Conservation (phyloP, 805 yeast species). For the Kuraishia hungarica region DNA sequence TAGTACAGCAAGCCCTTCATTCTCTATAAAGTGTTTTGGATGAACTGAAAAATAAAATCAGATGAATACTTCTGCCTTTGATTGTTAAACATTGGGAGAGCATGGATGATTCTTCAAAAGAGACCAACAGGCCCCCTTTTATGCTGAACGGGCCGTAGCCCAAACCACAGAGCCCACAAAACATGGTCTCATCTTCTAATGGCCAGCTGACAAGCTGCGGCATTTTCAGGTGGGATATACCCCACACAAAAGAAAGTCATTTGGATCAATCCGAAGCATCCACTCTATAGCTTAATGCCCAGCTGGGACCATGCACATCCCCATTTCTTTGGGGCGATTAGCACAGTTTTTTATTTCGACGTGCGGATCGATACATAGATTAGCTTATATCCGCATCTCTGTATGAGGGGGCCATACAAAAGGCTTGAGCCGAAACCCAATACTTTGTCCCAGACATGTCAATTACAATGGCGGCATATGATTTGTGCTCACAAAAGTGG, state of each 20-base stretch:
- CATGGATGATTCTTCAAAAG: background rate
- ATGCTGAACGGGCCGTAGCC: background rate
- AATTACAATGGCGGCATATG: background rate
- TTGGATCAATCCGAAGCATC: background rate
- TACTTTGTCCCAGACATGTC: background rate
- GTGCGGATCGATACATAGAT: background rate
- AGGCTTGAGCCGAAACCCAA: background rate
- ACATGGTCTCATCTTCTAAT: background rate
- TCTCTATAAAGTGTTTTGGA: background rate
- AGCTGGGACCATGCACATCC: background rate
- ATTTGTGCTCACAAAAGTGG: background rate
- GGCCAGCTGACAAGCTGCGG: background rate
- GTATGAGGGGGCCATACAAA: background rate
- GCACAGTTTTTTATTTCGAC: background rate
- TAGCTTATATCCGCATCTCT: background rate
- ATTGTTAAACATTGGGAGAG: background rate
- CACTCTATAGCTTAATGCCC: background rate
- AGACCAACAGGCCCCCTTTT: background rate
- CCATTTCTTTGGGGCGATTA: background rate
- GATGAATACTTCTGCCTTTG: background rate
- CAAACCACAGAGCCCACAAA: background rate
- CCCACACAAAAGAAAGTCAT: background rate
- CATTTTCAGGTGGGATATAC: background rate
- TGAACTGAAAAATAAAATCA: background rate
- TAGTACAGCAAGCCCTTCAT: conserved; percentile 44